Evolutionary conservation across 176 grass and related monocot species (phyloP), one percentile per base, ranked within the genome.

Genomic region (Ampelocalamus luodianensis): DNA sequence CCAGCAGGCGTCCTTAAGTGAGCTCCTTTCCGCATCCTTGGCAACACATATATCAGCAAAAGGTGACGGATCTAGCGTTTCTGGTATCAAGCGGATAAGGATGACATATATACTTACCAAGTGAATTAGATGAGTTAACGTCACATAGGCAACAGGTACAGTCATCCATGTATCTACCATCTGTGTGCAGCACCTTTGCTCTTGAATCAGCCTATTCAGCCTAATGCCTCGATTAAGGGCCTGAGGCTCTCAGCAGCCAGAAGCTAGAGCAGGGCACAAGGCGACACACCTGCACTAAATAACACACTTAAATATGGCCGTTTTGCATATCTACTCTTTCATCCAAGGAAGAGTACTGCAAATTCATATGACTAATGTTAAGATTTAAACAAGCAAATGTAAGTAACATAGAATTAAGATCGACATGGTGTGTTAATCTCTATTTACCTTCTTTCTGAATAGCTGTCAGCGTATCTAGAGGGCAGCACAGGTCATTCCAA

Each of bases 401-500:
- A 26, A 78, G 16, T 32, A 49, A 29, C 5, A 49, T 16, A 81
- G 12, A 13, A 59, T 46, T 78, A n/a, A 73, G 74, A 79, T 43
- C 5, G 32, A 39, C 40, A 78, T 14, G 4, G 3, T 46, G 29
- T 20, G 27, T 72, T 22, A 24, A 78, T 48, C 37, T 42, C 45
- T 59, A 82, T 49, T 73, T 32, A 85, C 87, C 61, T 85, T 78
- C 83, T 20, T 68, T 80, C 44, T 29, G 27, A 82, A 75, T 51
- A 78, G 56, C 18, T 65, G 65, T 83, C 17, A 37, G 36, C 9
- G 20, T 59, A 22, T 58, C 60, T 40, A 72, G 22, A 68, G 13
- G 1, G 69, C 49, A 42, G 20, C 37, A 39, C 46, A 77, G 72
- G 56, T 55, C 65, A 83, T 78, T 86, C 66, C 67, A 90, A 72